Percentiles rank a stretch among this genome's conserved stretches.
These are phyloP conservation scores for Melaleuca quinquenervia DNA, from an alignment of 345 rosid species.

Conservation along the genomic window DNA sequence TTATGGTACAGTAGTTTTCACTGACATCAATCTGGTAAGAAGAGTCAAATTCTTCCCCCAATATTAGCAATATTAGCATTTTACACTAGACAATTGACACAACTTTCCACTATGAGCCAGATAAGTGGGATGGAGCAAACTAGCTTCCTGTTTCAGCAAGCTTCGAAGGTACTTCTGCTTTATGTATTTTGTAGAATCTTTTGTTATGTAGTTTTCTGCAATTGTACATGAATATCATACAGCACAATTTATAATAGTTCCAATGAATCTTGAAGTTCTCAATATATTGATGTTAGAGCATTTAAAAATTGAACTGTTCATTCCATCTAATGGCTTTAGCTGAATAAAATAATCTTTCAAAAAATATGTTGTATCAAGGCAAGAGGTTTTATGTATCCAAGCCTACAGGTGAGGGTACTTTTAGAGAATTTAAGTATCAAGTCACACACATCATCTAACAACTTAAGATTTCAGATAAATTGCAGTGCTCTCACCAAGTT, in stretches of 20 bases:
- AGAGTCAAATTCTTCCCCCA: background rate
- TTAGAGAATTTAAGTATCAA: background rate
- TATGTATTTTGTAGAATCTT: background rate
- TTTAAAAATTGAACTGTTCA: background rate
- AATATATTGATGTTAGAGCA: background rate
- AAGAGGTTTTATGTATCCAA: background rate
- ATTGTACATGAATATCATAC: background rate
- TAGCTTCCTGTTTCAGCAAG: constrained; percentile 94
- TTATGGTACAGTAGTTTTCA: constrained; percentile 43
- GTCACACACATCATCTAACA: background rate
- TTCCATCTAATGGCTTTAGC: background rate
- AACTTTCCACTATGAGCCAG: constrained; percentile 26
- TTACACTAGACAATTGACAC: background rate
- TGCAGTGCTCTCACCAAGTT: background rate
- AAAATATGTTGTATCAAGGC: background rate
- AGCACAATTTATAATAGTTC: background rate
- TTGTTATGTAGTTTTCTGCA: background rate
- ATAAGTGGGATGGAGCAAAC: constrained; percentile 99
- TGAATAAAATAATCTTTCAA: background rate
- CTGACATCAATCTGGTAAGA: constrained; percentile 89
- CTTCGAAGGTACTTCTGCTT: constrained; percentile 63
- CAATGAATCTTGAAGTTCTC: background rate
- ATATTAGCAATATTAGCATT: background rate
- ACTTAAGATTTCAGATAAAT: background rate
- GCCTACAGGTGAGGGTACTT: background rate